phyloP scores from a whole-genome alignment of 352 stramenopile genomes.

The Globisporangium mamillatum region DNA sequence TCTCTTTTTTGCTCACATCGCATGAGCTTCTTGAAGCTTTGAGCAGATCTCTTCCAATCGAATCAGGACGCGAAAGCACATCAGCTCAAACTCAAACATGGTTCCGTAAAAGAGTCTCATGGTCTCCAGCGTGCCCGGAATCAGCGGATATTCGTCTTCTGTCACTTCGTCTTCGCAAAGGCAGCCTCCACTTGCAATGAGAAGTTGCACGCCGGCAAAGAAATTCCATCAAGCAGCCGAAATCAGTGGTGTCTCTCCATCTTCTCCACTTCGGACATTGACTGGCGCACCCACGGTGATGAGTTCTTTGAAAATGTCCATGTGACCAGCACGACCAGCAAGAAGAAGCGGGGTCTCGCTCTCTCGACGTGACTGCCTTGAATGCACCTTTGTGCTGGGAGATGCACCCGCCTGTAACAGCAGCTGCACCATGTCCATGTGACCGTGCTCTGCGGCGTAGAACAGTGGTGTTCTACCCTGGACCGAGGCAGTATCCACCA shows the following conservation, averaged over 20 bases:
- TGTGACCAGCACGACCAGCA: background rate
- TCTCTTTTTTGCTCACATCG: background rate
- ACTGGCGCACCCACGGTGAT: background rate
- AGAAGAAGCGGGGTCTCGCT: background rate
- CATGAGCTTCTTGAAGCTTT: background rate
- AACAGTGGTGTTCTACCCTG: background rate
- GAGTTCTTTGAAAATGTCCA: background rate
- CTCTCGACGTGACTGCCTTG: too few relatives aligned
- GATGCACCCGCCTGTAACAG: too few relatives aligned
- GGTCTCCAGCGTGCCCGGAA: background rate
- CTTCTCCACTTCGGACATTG: background rate
- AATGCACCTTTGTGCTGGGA: too few relatives aligned
- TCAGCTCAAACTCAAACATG: background rate
- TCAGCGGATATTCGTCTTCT: background rate
- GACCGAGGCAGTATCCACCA: too few relatives aligned
- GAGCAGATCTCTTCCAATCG: background rate
- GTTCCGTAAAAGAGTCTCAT: background rate
- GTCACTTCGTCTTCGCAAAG: background rate
- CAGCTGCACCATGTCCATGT: too few relatives aligned
- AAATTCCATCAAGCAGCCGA: background rate
- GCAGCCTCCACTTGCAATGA: background rate
- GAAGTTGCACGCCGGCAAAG: background rate
- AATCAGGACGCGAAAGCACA: background rate
- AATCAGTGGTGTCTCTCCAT: background rate
- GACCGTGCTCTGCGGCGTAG: background rate